Evolutionary conservation across 2,329 filamentous ascomycete genomes (phyloP).

Genomic region (Penicillium aurantiogriseum): DNA sequence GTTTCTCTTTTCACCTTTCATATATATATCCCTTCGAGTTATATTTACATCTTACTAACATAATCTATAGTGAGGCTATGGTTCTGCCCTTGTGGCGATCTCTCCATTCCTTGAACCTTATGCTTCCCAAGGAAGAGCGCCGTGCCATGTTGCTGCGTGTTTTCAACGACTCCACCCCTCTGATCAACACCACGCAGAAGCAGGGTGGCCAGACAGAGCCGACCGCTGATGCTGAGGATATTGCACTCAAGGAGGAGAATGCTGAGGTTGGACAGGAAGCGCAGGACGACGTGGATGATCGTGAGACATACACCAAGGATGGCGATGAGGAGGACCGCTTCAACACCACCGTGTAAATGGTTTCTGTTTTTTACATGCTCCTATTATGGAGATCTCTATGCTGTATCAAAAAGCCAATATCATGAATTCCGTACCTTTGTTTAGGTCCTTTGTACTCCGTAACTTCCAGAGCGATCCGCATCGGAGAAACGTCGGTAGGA

Average conservation of each 20-base stretch:
- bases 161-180: slow-evolving; percentile 82
- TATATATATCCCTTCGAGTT: not conserved
- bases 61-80: slow-evolving; percentile 64
- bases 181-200: slow-evolving; percentile 62
- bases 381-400: not conserved
- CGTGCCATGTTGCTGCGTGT: slow-evolving; percentile 86
- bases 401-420: slow-evolving; percentile 22
- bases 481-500: slow-evolving; percentile 16
- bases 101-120: slow-evolving; percentile 86
- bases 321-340: slow-evolving; percentile 47
- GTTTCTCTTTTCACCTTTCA: slow-evolving; percentile 13
- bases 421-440: slow-evolving; percentile 11
- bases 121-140: slow-evolving; percentile 96
- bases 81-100: slow-evolving; percentile 93
- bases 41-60: slow-evolving; percentile 18
- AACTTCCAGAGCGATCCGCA: slow-evolving; percentile 10
- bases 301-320: slow-evolving; percentile 46
- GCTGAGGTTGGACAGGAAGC: slow-evolving; percentile 40
- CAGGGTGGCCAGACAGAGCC: slow-evolving; percentile 16
- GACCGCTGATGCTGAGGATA: slow-evolving; percentile 34
- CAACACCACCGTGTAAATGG: slow-evolving; percentile 48
- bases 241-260: slow-evolving; percentile 42
- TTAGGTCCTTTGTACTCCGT: not conserved
- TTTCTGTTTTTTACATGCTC: slow-evolving; percentile 4
- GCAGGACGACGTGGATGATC: slow-evolving; percentile 41